Conservation (phyloP, 2,329 filamentous ascomycete species). For the Pseudovirgaria hyperparasitica region DNA sequence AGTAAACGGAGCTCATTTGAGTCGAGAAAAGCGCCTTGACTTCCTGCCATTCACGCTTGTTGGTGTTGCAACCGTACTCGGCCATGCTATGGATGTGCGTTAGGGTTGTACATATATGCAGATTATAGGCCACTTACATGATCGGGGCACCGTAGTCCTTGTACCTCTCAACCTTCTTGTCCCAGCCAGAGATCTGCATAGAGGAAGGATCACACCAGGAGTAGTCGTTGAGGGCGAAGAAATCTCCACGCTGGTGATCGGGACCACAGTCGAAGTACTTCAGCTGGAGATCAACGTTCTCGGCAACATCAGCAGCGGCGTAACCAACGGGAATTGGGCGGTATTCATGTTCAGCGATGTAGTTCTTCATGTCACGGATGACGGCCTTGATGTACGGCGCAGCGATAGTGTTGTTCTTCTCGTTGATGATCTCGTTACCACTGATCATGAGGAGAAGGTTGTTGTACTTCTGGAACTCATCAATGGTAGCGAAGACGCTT, state of each 20-base stretch:
- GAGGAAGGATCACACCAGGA: conserved; percentile 52
- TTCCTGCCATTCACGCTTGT: conserved; percentile 71
- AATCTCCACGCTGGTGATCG: conserved; percentile 74
- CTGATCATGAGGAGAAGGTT: conserved; percentile 80
- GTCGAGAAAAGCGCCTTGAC: conserved; percentile 63
- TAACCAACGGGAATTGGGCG: conserved; percentile 66
- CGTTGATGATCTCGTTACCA: conserved; percentile 66
- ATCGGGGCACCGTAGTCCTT: conserved; percentile 32
- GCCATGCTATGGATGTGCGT: conserved; percentile 45
- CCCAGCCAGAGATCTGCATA: conserved; percentile 64
- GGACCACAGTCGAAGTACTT: conserved; percentile 88
- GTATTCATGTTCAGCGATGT: conserved; percentile 56
- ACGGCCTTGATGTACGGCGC: conserved; percentile 62
- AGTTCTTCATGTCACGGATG: conserved; percentile 69
- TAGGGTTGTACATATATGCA: conserved; percentile 1
- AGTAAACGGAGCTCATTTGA: conserved; percentile 84
- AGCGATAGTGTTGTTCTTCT: conserved; percentile 47
- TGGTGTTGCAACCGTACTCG: conserved; percentile 82
- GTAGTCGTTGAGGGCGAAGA: conserved; percentile 85
- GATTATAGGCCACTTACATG: conserved; percentile 35
- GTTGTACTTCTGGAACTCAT: conserved; percentile 68
- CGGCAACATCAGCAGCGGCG: conserved; percentile 71
- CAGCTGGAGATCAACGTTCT: conserved; percentile 76
- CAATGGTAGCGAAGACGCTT: conserved; percentile 65
- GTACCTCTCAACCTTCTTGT: conserved; percentile 31